These are phyloP conservation scores for Sphagnum tenellum DNA, from an alignment of 225 moss, liverwort and hornwort genomes.

Conservation along the genomic window DNA sequence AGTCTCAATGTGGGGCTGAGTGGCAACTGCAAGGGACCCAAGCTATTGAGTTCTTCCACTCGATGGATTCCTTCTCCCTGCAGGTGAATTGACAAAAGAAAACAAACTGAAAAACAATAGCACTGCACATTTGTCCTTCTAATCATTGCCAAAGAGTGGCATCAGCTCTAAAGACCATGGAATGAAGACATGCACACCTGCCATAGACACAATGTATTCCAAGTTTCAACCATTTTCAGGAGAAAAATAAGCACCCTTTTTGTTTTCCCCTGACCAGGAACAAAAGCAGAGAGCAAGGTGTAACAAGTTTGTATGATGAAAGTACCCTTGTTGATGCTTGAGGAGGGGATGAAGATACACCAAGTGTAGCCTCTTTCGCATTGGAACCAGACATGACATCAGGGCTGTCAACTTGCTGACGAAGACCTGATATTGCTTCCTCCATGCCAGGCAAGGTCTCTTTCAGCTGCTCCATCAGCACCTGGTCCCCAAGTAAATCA, in stretches of 20 bases:
- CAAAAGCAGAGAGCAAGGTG: no score
- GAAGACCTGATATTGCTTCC: slow-evolving; percentile 53
- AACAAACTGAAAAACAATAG: no score
- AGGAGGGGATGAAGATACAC: slow-evolving; percentile 22
- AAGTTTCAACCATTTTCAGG: no score
- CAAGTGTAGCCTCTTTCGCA: slow-evolving; percentile 26
- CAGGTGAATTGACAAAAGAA: not conserved
- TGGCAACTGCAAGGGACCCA: slow-evolving; percentile 17
- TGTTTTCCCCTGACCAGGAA: no score
- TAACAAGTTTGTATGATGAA: no score
- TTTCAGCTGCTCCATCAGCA: slow-evolving; percentile 77
- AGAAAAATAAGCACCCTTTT: no score
- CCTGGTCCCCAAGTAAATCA: slow-evolving; percentile 27
- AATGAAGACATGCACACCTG: no score
- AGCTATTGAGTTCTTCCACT: slow-evolving; percentile 1
- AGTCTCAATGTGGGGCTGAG: slow-evolving; percentile 35
- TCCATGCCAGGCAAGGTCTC: slow-evolving; percentile 91
- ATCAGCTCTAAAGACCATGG: no score
- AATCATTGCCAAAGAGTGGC: no score
- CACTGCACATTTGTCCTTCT: no score
- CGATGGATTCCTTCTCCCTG: not conserved
- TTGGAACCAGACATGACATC: slow-evolving; percentile 51
- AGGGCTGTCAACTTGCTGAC: slow-evolving; percentile 65
- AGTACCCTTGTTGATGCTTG: slow-evolving; percentile 15
- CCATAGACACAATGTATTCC: no score